A percentile compares a stretch with the other conserved stretches of the same genome.
Conservation (phyloP, 352 stramenopile species). For the Globisporangium paddicum region DNA sequence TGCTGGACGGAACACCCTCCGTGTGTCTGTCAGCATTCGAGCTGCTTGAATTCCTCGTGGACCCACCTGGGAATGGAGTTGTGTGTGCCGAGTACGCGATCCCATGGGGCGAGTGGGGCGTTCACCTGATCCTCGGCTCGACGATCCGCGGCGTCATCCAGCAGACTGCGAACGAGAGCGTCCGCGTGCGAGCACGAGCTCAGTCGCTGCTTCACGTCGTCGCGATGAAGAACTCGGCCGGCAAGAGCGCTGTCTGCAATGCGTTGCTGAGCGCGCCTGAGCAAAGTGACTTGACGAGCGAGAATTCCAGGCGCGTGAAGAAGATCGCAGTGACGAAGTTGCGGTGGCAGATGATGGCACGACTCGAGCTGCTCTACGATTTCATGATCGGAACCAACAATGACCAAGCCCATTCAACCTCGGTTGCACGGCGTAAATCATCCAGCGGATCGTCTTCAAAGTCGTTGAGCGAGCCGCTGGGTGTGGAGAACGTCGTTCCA, state of each 20-base stretch:
- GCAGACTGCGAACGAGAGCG: conserved; percentile 55
- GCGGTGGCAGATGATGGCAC: conserved; percentile 56
- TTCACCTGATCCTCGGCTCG: conserved; percentile 69
- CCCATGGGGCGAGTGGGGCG: conserved; percentile 76
- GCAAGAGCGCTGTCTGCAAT: conserved; percentile 65
- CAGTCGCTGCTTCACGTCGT: conserved; percentile 39
- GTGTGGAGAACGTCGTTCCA: conserved; percentile 63
- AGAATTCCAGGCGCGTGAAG: conserved; percentile 21
- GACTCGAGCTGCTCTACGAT: conserved; percentile 60
- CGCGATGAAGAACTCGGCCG: conserved; percentile 36
- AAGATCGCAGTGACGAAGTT: conserved; percentile 54
- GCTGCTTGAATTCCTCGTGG: conserved; percentile 48
- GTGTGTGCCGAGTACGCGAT: conserved; percentile 39
- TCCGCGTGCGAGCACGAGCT: conserved; percentile 56
- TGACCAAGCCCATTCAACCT: background rate
- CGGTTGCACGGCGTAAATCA: conserved; percentile 25
- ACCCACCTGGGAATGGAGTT: conserved; percentile 23
- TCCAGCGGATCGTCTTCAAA: conserved; percentile 18
- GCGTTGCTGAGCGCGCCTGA: conserved; percentile 68
- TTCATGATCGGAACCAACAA: conserved; percentile 19
- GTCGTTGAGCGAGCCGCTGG: conserved; percentile 30
- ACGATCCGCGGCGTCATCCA: conserved; percentile 74
- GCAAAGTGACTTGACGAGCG: conserved; percentile 36
- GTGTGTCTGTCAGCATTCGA: conserved; percentile 56
- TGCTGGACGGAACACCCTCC: conserved; percentile 36